phyloP scores from a whole-genome alignment of 1,284 basidiomycete species.

The Ceratobasidium sp. region DNA sequence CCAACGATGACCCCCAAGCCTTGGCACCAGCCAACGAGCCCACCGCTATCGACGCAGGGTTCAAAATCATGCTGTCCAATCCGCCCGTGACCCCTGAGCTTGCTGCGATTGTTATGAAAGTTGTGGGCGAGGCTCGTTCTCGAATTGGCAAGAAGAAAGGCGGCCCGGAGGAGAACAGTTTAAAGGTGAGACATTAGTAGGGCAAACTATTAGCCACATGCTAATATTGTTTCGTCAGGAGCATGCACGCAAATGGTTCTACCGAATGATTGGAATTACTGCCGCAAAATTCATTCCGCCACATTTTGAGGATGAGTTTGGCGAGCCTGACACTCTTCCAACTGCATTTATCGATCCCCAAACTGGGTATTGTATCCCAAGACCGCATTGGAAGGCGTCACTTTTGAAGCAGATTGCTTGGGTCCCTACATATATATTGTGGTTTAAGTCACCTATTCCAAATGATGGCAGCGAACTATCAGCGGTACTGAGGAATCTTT shows the following conservation, averaged over 20 bases:
- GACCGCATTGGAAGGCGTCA: constrained; percentile 6
- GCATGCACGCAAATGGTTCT: not conserved
- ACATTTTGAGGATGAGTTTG: too few relatives aligned
- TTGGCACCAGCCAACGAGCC: too few relatives aligned
- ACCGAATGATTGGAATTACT: not conserved
- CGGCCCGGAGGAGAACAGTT: too few relatives aligned
- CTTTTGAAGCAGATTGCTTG: constrained; percentile 1
- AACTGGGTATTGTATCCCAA: not conserved
- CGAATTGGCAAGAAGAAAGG: too few relatives aligned
- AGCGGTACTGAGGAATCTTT: not conserved
- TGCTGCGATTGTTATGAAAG: too few relatives aligned
- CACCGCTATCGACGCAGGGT: too few relatives aligned
- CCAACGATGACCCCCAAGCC: too few relatives aligned
- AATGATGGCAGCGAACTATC: not conserved
- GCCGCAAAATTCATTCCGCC: not conserved
- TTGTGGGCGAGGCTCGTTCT: too few relatives aligned
- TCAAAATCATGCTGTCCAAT: too few relatives aligned
- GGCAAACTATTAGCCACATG: too few relatives aligned
- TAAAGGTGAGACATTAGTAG: too few relatives aligned
- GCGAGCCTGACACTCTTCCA: constrained; percentile 5
- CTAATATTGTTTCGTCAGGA: not conserved
- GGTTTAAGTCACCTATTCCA: not conserved
- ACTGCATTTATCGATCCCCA: not conserved
- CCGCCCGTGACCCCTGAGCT: too few relatives aligned
- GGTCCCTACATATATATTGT: not conserved